These are phyloP conservation scores for Aurantiochytrium sp. DNA, from an alignment of 108 stramenopile species.

Conservation along the genomic window DNA sequence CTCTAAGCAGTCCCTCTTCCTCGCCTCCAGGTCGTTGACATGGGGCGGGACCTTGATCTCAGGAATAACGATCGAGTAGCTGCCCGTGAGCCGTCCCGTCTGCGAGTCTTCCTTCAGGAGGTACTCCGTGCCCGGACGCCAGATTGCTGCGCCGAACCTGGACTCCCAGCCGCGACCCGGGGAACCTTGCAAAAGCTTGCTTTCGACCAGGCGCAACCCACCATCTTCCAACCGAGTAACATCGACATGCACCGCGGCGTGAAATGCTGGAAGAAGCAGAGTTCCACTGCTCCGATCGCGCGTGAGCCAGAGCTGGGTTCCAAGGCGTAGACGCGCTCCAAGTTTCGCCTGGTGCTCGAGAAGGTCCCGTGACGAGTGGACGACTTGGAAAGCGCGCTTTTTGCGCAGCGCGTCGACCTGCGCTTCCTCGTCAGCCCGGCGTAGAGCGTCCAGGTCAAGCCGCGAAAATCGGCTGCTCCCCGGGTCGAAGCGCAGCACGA, in stretches of 20 bases:
- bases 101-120: not conserved
- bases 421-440: not conserved
- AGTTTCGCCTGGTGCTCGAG: not conserved
- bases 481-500: not conserved
- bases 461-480: not conserved
- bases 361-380: not conserved
- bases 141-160: not conserved
- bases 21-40: not conserved
- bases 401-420: not conserved
- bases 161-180: not conserved
- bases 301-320: not conserved
- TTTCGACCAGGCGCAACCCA: not conserved
- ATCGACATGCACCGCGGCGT: not conserved
- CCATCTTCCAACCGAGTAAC: not conserved
- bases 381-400: not conserved
- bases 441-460: not conserved
- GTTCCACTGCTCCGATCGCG: not conserved
- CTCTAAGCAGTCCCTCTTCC: not conserved
- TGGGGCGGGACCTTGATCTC: not conserved
- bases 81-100: not conserved
- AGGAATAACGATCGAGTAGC: not conserved
- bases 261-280: not conserved
- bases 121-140: conserved; percentile 36
- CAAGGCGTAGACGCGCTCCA: not conserved
- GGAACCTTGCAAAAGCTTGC: not conserved